phyloP scores from a whole-genome alignment of 2,329 filamentous ascomycete species.

The Alternaria novae-zelandiae region DNA sequence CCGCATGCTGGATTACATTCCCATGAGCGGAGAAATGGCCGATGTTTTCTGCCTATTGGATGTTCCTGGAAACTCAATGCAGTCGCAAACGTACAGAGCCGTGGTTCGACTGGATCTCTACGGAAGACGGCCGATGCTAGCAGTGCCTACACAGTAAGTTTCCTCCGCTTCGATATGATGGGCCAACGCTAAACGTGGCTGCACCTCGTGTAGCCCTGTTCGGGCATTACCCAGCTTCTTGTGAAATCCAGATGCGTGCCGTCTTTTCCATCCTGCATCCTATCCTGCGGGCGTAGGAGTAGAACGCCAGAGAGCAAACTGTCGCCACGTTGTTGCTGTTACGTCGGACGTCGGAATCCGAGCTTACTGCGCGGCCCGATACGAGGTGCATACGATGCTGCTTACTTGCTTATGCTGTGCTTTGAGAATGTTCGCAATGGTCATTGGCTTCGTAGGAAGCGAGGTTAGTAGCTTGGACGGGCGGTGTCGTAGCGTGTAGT shows the following conservation, averaged over 20 bases:
- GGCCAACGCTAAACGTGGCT: background rate
- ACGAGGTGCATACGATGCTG: background rate
- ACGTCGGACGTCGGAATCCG: background rate
- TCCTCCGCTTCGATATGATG: background rate
- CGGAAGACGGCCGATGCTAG: background rate
- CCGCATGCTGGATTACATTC: background rate
- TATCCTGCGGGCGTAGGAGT: background rate
- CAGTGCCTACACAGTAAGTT: background rate
- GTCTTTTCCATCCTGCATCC: background rate
- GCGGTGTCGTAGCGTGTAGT: background rate
- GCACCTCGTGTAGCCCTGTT: background rate
- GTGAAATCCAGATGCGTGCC: background rate
- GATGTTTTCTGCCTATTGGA: background rate
- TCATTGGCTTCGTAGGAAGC: background rate
- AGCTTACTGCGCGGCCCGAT: background rate
- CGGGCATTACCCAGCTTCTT: background rate
- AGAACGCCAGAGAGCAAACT: background rate
- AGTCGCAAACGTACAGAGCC: background rate
- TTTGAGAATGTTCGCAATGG: background rate
- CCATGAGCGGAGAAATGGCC: background rate
- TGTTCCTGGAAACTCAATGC: background rate
- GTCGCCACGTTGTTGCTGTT: background rate
- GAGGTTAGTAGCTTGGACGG: background rate
- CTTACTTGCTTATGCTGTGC: slow-evolving; percentile 1
- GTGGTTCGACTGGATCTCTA: background rate